phyloP scores from a whole-genome alignment of 352 stramenopile species.

The Elongisporangium prolatum region DNA sequence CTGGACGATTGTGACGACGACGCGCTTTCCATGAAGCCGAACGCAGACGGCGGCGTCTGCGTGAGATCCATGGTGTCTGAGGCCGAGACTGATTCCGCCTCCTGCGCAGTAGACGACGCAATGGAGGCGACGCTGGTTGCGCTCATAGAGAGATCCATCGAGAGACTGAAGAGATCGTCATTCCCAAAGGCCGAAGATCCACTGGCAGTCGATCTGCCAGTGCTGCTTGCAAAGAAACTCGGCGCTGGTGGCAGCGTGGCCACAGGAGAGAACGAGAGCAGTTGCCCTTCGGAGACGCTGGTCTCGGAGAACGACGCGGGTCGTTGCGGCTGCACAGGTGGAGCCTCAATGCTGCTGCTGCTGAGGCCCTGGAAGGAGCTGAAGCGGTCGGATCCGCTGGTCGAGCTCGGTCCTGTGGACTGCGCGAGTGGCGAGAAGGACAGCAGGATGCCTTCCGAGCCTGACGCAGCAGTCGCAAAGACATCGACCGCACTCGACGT shows the following conservation, averaged over 20 bases:
- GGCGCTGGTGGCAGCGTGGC: neutral
- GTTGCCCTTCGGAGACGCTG: neutral
- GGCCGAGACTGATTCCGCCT: neutral
- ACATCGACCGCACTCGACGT: neutral
- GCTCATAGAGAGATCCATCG: neutral
- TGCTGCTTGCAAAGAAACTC: neutral
- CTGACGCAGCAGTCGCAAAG: neutral
- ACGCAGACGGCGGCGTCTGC: neutral
- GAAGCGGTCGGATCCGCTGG: neutral
- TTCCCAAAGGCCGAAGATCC: neutral
- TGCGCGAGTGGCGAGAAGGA: neutral
- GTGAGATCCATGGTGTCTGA: neutral
- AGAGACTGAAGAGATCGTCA: neutral
- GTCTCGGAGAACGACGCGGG: neutral
- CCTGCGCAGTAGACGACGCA: neutral
- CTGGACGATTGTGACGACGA: neutral
- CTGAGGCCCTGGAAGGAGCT: neutral
- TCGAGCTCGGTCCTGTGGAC: neutral
- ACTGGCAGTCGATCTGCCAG: neutral
- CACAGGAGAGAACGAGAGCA: neutral
- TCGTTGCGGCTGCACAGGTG: neutral
- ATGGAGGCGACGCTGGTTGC: neutral
- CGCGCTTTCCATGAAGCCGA: neutral
- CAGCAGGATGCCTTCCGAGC: neutral
- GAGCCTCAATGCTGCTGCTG: neutral